Conservation (phyloP, 2,329 filamentous ascomycete species). For the Ceratocystiopsis brevicomis region DNA sequence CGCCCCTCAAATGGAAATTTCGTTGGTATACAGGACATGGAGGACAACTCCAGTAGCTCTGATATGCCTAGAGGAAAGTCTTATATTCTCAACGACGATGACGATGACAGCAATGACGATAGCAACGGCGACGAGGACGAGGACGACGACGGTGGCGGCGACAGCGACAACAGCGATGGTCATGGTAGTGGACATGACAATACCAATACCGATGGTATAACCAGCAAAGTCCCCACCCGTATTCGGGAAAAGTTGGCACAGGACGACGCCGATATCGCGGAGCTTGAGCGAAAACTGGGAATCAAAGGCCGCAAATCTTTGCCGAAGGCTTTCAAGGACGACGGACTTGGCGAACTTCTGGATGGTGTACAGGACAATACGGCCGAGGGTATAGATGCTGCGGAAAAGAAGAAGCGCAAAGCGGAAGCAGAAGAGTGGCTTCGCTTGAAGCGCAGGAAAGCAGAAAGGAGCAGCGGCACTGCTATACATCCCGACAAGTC, state of each 20-base stretch:
- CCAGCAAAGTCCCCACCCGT: conserved; percentile 13
- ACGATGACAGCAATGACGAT: conserved; percentile 13
- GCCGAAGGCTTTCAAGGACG: conserved; percentile 56
- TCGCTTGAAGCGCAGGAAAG: conserved; percentile 35
- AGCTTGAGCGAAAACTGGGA: conserved; percentile 72
- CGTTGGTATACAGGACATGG: conserved; percentile 2
- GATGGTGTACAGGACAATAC: conserved; percentile 25
- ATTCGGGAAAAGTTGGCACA: conserved; percentile 48
- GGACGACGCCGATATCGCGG: conserved; percentile 78
- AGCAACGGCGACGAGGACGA: conserved; percentile 10
- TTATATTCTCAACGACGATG: conserved; percentile 10
- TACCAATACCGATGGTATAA: not conserved
- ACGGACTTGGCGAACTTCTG: conserved; percentile 62
- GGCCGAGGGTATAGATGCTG: conserved; percentile 26
- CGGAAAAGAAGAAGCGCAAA: conserved; percentile 43
- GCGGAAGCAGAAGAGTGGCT: conserved; percentile 41
- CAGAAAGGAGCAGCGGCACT: conserved; percentile 10
- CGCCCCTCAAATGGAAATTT: conserved; percentile 1
- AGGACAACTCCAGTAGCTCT: not conserved
- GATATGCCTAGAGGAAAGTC: not conserved
- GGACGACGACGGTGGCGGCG: conserved; percentile 9
- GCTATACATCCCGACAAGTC: too few species aligned
- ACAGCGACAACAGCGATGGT: conserved; percentile 5
- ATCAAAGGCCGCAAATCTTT: conserved; percentile 59
- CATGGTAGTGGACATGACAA: conserved; percentile 6